phyloP scores from a whole-genome alignment of 495 filamentous ascomycete species.

The Penicillium cinerascens region DNA sequence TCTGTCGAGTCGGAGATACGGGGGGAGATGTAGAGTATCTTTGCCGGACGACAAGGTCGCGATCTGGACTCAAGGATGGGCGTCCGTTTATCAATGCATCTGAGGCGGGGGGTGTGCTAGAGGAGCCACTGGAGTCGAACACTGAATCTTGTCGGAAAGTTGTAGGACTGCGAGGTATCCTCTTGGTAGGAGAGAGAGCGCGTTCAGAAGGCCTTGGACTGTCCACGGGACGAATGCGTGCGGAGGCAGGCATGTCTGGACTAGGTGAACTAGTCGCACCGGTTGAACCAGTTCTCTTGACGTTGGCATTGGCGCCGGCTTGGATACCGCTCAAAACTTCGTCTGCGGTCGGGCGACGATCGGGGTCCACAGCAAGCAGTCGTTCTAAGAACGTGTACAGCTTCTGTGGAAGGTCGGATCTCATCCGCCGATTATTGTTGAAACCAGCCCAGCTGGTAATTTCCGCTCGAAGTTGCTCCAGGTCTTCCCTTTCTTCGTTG shows the following conservation, averaged over 20 bases:
- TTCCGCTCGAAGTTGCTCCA: constrained; percentile 83
- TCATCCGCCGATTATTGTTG: constrained; percentile 64
- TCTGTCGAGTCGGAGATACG: constrained; percentile 26
- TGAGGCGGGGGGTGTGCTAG: constrained; percentile 17
- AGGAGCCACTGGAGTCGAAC: constrained; percentile 27
- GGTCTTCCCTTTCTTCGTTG: constrained; percentile 84
- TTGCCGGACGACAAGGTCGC: constrained; percentile 37
- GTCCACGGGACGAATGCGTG: constrained; percentile 57
- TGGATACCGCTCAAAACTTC: constrained; percentile 83
- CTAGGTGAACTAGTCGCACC: constrained; percentile 20
- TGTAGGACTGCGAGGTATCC: constrained; percentile 19
- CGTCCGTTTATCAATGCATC: constrained; percentile 18
- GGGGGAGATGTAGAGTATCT: constrained; percentile 27
- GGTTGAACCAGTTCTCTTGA: constrained; percentile 42
- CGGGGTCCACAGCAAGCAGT: constrained; percentile 74
- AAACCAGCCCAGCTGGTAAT: constrained; percentile 87
- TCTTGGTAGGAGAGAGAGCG: constrained; percentile 33
- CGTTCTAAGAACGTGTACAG: constrained; percentile 81
- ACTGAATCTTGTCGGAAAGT: constrained; percentile 30
- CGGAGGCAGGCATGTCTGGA: constrained; percentile 52
- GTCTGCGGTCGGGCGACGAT: constrained; percentile 74
- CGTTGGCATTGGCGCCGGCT: constrained; percentile 59
- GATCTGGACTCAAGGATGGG: constrained; percentile 28
- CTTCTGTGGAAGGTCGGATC: constrained; percentile 80
- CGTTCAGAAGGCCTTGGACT: constrained; percentile 30